Evolutionary conservation across 768 basidiomycete species (phyloP).

Genomic region (Tephrocybe sp.): DNA sequence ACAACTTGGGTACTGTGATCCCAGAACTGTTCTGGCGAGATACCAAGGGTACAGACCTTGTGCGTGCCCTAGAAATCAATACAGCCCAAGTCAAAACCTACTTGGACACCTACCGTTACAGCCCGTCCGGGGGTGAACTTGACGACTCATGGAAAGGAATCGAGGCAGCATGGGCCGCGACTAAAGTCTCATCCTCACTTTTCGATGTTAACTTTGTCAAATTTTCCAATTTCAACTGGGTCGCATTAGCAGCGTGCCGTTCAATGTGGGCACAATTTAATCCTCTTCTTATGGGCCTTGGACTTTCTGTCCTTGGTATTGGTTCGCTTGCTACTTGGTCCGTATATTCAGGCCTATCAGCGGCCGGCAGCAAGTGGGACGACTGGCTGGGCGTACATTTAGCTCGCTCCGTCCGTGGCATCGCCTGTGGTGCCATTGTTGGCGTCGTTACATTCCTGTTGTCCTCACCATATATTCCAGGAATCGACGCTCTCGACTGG

Average conservation of each 20-base stretch:
- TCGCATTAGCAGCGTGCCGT: slow-evolving; percentile 72
- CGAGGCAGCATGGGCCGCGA: slow-evolving; percentile 43
- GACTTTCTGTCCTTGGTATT: slow-evolving; percentile 60
- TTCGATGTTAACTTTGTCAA: slow-evolving; percentile 36
- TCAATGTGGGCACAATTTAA: slow-evolving; percentile 96
- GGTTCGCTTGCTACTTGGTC: slow-evolving; percentile 56
- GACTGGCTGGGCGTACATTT: slow-evolving; percentile 37
- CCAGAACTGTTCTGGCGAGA: slow-evolving; percentile 85
- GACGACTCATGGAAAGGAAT: slow-evolving; percentile 61
- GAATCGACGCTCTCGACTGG: slow-evolving; percentile 51
- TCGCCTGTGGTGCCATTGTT: slow-evolving; percentile 37
- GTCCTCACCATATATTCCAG: slow-evolving; percentile 36
- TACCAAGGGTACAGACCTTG: slow-evolving; percentile 37
- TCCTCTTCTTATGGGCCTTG: slow-evolving; percentile 70
- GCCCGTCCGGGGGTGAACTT: slow-evolving; percentile 72
- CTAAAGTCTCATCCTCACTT: slow-evolving; percentile 18
- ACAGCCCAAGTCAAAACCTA: slow-evolving; percentile 75
- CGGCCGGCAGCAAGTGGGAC: slow-evolving; percentile 39
- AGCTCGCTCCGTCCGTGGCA: slow-evolving; percentile 29
- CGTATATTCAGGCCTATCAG: slow-evolving; percentile 50
- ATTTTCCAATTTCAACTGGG: slow-evolving; percentile 53
- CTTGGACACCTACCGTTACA: slow-evolving; percentile 73
- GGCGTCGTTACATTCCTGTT: slow-evolving; percentile 32
- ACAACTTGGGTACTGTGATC: slow-evolving; percentile 89
- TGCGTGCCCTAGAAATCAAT: slow-evolving; percentile 68